Evolutionary conservation across 495 filamentous ascomycete genomes (phyloP).

Genomic region (Penicillium mononematosum): DNA sequence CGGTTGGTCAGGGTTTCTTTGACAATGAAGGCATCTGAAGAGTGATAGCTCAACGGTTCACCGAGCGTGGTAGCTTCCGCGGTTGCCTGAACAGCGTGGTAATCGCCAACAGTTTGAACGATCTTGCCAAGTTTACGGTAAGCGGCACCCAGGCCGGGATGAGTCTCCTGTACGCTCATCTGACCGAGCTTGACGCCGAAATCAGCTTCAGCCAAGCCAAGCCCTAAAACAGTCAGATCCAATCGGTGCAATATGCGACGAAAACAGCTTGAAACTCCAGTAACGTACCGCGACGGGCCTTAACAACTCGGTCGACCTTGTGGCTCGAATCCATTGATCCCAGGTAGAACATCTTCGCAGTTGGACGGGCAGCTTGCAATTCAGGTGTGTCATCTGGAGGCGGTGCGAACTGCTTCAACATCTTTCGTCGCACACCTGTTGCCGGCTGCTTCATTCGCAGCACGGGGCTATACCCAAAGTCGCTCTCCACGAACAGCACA

Average conservation of each 20-base stretch:
- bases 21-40: slow-evolving; percentile 93
- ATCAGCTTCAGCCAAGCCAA: slow-evolving; percentile 90
- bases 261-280: not conserved
- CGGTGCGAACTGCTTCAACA: slow-evolving; percentile 98
- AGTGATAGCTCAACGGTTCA: slow-evolving; percentile 93
- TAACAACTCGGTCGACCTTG: slow-evolving; percentile 92
- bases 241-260: not conserved
- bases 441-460: slow-evolving; percentile 95
- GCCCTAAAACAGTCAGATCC: slow-evolving; percentile 52
- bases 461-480: slow-evolving; percentile 96
- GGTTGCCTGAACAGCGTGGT: slow-evolving; percentile 95
- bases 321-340: slow-evolving; percentile 93
- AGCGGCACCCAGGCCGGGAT: slow-evolving; percentile 80
- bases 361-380: slow-evolving; percentile 79
- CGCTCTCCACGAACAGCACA: slow-evolving; percentile 94
- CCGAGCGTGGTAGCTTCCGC: slow-evolving; percentile 93
- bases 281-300: slow-evolving; percentile 77
- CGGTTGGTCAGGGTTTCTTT: slow-evolving; percentile 99
- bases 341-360: slow-evolving; percentile 94
- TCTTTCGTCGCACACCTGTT: slow-evolving; percentile 88
- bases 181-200: slow-evolving; percentile 84
- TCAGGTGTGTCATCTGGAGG: slow-evolving; percentile 97
- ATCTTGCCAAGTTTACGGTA: slow-evolving; percentile 94
- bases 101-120: slow-evolving; percentile 90
- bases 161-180: slow-evolving; percentile 86